Evolutionary conservation across 192 early-diverging fungal species (phyloP).

Genomic region (Coemansia asiatica): DNA sequence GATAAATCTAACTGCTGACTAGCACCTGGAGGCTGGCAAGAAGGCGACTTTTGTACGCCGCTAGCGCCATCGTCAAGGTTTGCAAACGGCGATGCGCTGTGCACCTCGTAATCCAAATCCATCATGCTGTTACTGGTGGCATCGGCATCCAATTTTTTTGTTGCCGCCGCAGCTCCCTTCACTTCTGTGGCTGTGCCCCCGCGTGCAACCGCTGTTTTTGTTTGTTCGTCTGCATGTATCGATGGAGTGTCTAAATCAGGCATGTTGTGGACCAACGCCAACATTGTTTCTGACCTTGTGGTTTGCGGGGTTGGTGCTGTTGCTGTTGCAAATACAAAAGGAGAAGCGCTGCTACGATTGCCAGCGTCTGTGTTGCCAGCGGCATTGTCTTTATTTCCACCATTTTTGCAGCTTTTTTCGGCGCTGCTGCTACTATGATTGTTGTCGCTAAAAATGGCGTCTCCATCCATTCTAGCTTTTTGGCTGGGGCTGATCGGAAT

Average conservation of each 20-base stretch:
- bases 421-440: slow-evolving; percentile 1
- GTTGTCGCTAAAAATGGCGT: slow-evolving; percentile 9
- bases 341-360: not conserved
- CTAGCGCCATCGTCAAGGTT: too few species aligned
- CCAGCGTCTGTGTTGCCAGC: not conserved
- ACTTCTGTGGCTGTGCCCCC: slow-evolving; percentile 7
- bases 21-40: not conserved
- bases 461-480: slow-evolving; percentile 2
- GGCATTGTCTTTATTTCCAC: not conserved
- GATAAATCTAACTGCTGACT: not conserved
- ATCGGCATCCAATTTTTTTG: too few species aligned
- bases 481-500: slow-evolving; percentile 7
- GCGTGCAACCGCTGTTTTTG: not conserved
- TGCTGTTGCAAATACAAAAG: not conserved
- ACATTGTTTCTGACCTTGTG: slow-evolving; percentile 5
- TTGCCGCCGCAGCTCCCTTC: not conserved
- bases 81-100: not conserved
- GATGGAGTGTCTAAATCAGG: slow-evolving; percentile 28
- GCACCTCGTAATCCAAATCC: slow-evolving; percentile 5
- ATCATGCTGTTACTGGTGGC: not conserved
- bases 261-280: slow-evolving; percentile 10
- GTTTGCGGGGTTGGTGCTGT: slow-evolving; percentile 6
- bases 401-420: slow-evolving; percentile 7
- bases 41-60: not conserved
- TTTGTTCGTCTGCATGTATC: slow-evolving; percentile 15